phyloP scores from a whole-genome alignment of 768 basidiomycete genomes.

The Kwoniella europaea region DNA sequence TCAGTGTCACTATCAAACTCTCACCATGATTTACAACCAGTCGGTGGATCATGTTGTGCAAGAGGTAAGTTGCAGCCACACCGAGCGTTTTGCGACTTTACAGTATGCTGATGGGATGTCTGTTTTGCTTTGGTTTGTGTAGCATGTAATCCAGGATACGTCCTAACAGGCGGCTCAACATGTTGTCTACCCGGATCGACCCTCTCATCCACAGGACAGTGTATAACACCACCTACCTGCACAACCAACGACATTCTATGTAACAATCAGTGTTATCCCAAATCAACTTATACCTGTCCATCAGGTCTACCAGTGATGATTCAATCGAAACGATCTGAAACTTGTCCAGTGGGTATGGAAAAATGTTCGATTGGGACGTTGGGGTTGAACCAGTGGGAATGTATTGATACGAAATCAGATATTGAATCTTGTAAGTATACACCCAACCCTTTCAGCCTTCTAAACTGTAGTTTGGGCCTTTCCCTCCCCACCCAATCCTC shows the following conservation, averaged over 20 bases:
- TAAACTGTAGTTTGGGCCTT: too few species aligned
- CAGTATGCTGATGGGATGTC: too few species aligned
- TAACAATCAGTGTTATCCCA: slow-evolving; percentile 26
- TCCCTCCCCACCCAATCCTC: too few species aligned
- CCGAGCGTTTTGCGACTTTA: too few species aligned
- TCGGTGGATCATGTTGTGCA: slow-evolving; percentile 30
- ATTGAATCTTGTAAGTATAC: slow-evolving; percentile 46
- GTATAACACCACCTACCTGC: slow-evolving; percentile 23
- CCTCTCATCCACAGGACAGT: slow-evolving; percentile 18
- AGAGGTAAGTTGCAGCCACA: slow-evolving; percentile 17
- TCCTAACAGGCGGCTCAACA: slow-evolving; percentile 12
- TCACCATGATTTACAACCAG: slow-evolving; percentile 19
- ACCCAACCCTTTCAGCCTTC: too few species aligned
- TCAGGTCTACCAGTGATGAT: slow-evolving; percentile 25
- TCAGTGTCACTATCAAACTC: slow-evolving; percentile 17
- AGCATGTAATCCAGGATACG: slow-evolving; percentile 28
- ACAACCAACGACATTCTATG: slow-evolving; percentile 27
- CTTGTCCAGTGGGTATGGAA: slow-evolving; percentile 19
- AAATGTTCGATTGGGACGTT: slow-evolving; percentile 19
- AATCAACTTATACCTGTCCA: slow-evolving; percentile 26
- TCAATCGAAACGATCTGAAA: slow-evolving; percentile 7
- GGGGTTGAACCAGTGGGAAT: slow-evolving; percentile 31
- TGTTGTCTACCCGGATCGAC: slow-evolving; percentile 20
- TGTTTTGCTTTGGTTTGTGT: too few species aligned
- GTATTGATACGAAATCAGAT: slow-evolving; percentile 39